Evolutionary conservation across 345 rosid species (phyloP), one percentile per base, ranked within the genome.

Genomic region (Theobroma cacao): DNA sequence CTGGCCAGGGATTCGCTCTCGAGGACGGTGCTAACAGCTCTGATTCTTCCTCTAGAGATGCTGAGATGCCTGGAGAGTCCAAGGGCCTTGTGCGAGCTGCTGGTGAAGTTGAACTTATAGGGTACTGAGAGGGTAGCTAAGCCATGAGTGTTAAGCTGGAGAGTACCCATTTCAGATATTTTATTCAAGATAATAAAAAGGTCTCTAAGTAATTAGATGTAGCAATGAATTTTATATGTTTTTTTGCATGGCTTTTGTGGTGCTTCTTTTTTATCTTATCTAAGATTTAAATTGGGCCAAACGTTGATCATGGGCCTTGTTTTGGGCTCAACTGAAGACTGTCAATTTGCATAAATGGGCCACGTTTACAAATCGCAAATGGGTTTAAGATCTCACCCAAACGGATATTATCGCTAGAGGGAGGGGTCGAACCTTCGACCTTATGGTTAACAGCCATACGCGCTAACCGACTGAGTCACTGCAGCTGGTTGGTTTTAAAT

Each of bases 11-110:
- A 80, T 63, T 74, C 82, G 61, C 79, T 84, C 26, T 81, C 87
- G 0, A 93, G 84, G 70, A 84, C 82, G 0, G 94, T 87, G 74
- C 89, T 85, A 11, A 87, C 71, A 34, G 95, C 93, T 78, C 89
- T 78, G 70, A 84, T 78, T 68, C 50, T 86, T 28, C 64, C 52
- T 78, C 65, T 77, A 12, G 64, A 52, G 78, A 69, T 77, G 74
- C 81, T 65, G 10, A 33, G 50, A 65, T 55, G 78, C 62, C 52
- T 85, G 30, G 83, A 71, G 60, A 75, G 79, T 33, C 61, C 80
- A 45, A 84, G 80, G 80, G 53, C 53, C 33, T 13, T 77, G 77
- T 9, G 61, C 56, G 72, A 74, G 78, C 50, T 76, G 38, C 80
- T 40, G 45, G 47, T 56, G 80, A 48, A 83, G 33, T 62, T 83